phyloP scores from a whole-genome alignment of 148 eudicot species.

The Rhododendron molle region DNA sequence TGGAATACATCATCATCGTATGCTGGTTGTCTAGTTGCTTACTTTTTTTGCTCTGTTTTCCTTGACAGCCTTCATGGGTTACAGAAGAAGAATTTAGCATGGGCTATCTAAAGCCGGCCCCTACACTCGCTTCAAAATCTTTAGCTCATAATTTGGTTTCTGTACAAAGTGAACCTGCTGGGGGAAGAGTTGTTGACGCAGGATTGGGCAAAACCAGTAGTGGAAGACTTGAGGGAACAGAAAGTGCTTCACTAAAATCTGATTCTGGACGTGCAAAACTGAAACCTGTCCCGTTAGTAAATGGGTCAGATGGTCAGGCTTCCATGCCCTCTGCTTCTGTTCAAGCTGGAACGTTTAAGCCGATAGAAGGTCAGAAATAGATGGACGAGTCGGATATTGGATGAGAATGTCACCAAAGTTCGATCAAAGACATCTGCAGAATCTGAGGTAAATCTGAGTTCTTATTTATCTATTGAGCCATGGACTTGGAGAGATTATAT shows the following conservation, averaged over 20 bases:
- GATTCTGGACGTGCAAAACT: conserved; percentile 32
- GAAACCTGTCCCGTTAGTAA: conserved; percentile 38
- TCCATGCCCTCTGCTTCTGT: conserved; percentile 19
- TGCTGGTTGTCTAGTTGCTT: neutral
- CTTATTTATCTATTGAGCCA: neutral
- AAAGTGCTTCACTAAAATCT: conserved; percentile 36
- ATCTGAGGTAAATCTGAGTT: conserved; percentile 49
- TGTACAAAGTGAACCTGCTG: conserved; percentile 35
- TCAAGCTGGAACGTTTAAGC: conserved; percentile 29
- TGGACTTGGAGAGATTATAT: neutral
- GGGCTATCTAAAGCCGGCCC: conserved; percentile 78
- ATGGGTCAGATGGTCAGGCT: conserved; percentile 49
- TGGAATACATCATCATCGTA: neutral
- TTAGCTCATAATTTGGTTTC: conserved; percentile 26
- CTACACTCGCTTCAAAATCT: conserved; percentile 50
- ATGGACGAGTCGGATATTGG: conserved; percentile 45
- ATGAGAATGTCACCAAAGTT: conserved; percentile 48
- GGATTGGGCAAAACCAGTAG: conserved; percentile 50
- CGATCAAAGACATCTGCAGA: conserved; percentile 37
- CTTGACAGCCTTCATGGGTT: conserved; percentile 81
- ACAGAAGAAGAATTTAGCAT: conserved; percentile 96
- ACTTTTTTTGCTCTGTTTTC: conserved; percentile 1
- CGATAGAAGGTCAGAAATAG: conserved; percentile 51
- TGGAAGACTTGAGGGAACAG: conserved; percentile 48
- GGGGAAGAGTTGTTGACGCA: conserved; percentile 44